Evolutionary conservation across 2,329 filamentous ascomycete genomes (phyloP).

Genomic region (Chalara sp.): DNA sequence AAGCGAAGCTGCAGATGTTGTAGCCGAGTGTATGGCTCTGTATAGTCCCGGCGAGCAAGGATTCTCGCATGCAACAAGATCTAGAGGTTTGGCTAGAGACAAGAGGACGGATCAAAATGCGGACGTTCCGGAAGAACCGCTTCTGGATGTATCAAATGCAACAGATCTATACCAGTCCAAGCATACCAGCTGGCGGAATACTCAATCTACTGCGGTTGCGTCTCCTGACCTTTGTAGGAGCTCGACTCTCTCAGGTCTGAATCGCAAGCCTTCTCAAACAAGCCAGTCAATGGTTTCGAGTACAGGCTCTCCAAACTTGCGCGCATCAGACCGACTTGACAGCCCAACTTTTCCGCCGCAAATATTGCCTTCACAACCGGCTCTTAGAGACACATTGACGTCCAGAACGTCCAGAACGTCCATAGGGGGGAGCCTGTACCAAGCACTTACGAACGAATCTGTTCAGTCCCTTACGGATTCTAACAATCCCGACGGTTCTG

Average conservation of each 20-base stretch:
- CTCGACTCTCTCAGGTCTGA: constrained; percentile 25
- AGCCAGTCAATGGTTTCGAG: constrained; percentile 39
- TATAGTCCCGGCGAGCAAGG: constrained; percentile 31
- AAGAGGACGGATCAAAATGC: constrained; percentile 15
- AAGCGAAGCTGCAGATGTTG: constrained; percentile 71
- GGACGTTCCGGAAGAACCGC: constrained; percentile 22
- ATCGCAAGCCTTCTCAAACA: constrained; percentile 42
- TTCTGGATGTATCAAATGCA: constrained; percentile 14
- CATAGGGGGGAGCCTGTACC: constrained; percentile 48
- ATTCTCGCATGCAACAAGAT: constrained; percentile 10
- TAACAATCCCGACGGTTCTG: constrained; percentile 13
- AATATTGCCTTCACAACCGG: constrained; percentile 43
- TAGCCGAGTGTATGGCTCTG: constrained; percentile 72
- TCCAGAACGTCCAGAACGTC: constrained; percentile 45
- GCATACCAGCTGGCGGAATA: constrained; percentile 45
- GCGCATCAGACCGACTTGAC: constrained; percentile 32
- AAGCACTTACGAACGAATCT: constrained; percentile 51
- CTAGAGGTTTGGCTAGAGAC: constrained; percentile 4
- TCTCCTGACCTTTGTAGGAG: constrained; percentile 33
- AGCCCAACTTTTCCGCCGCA: constrained; percentile 57
- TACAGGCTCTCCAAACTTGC: constrained; percentile 33
- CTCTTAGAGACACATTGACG: constrained; percentile 52
- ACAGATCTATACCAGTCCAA: constrained; percentile 19
- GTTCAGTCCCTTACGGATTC: constrained; percentile 33
- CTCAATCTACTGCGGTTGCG: constrained; percentile 37